phyloP scores from a whole-genome alignment of 1,284 basidiomycete genomes.

The Xerocomus nothofagi region DNA sequence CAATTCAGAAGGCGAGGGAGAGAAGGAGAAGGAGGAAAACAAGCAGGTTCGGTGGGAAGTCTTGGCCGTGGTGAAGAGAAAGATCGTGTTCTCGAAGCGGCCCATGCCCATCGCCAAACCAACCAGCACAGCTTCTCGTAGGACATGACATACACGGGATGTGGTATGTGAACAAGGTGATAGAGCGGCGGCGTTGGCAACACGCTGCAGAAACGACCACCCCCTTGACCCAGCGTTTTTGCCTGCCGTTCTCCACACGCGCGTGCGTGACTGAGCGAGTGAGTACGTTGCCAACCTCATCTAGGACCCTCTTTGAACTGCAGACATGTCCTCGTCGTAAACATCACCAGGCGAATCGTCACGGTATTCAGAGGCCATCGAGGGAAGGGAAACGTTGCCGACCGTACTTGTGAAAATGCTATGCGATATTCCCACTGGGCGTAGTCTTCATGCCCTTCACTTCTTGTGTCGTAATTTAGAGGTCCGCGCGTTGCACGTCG shows the following conservation, averaged over 20 bases:
- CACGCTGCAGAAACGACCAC: slow-evolving; percentile 15
- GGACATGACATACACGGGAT: slow-evolving; percentile 6
- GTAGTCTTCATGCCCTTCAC: neutral
- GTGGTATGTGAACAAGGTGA: slow-evolving; percentile 3
- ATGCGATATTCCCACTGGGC: neutral
- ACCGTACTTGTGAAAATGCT: neutral
- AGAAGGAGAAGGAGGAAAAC: slow-evolving; percentile 6
- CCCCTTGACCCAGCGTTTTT: slow-evolving; percentile 16
- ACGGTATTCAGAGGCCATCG: neutral
- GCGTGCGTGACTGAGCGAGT: too few species aligned
- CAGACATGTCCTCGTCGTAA: neutral
- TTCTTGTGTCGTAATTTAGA: slow-evolving; percentile 11
- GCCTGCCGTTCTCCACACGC: neutral
- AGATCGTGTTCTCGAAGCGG: slow-evolving; percentile 75
- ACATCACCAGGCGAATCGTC: too few species aligned
- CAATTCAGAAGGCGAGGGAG: neutral
- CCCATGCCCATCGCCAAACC: slow-evolving; percentile 61
- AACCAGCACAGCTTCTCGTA: slow-evolving; percentile 20
- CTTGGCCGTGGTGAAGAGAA: slow-evolving; percentile 66
- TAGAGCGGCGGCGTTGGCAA: slow-evolving; percentile 15
- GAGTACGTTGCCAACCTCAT: neutral
- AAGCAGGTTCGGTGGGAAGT: slow-evolving; percentile 44
- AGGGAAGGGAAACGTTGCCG: neutral
- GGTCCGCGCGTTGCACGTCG: slow-evolving; percentile 17
- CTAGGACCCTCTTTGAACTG: neutral